phyloP scores from a whole-genome alignment of 1,284 basidiomycete genomes.

The Boletus sp. region DNA sequence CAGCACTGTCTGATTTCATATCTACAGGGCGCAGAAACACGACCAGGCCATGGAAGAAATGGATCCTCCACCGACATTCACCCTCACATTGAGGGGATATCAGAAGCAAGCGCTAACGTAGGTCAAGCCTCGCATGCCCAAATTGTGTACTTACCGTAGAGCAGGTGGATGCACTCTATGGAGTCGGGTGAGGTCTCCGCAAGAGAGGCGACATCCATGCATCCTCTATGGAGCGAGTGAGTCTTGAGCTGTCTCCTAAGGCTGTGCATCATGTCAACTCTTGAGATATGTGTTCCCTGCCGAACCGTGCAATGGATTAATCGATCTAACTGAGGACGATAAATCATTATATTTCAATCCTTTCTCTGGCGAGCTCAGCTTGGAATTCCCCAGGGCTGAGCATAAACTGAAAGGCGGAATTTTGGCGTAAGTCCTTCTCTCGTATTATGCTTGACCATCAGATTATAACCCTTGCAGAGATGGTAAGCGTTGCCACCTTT shows the following conservation, averaged over 20 bases:
- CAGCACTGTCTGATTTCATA: slow-evolving; percentile 7
- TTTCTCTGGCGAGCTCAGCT: slow-evolving; percentile 91
- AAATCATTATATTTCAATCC: slow-evolving; percentile 82
- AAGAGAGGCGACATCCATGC: slow-evolving; percentile 72
- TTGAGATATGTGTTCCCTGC: slow-evolving; percentile 65
- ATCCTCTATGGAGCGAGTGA: slow-evolving; percentile 94
- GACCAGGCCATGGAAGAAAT: slow-evolving; percentile 77
- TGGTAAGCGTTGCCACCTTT: slow-evolving; percentile 38
- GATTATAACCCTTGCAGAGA: slow-evolving; percentile 40
- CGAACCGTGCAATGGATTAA: slow-evolving; percentile 49
- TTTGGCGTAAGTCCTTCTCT: slow-evolving; percentile 64
- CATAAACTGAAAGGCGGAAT: slow-evolving; percentile 82
- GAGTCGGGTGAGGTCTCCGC: slow-evolving; percentile 72
- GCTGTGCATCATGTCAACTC: background rate
- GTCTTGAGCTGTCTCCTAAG: slow-evolving; percentile 25
- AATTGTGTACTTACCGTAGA: background rate
- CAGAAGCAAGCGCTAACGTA: slow-evolving; percentile 90
- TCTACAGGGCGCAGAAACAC: slow-evolving; percentile 75
- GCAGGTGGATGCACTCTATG: slow-evolving; percentile 89
- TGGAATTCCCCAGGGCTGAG: slow-evolving; percentile 83
- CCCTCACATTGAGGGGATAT: slow-evolving; percentile 78
- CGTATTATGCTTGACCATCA: background rate
- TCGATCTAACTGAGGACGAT: slow-evolving; percentile 71
- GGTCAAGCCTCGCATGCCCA: slow-evolving; percentile 16
- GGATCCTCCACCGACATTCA: slow-evolving; percentile 79